phyloP scores from a whole-genome alignment of 148 eudicot species.

The Agrostemma githago region DNA sequence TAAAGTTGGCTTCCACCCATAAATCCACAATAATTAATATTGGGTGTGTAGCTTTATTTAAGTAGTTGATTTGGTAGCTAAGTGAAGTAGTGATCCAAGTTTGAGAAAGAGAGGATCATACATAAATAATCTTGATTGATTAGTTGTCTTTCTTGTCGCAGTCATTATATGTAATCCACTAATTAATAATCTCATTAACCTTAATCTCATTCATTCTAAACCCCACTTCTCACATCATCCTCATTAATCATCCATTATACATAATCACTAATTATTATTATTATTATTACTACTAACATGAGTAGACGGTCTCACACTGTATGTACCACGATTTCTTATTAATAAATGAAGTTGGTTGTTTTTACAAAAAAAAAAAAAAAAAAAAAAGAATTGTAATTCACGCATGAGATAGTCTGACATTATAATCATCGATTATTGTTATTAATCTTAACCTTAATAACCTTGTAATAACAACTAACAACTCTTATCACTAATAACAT shows the following conservation, averaged over 20 bases:
- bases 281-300: too few species aligned
- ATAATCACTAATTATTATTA: too few species aligned
- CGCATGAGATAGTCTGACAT: too few species aligned
- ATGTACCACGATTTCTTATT: too few species aligned
- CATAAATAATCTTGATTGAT: constrained; percentile 1
- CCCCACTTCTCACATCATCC: constrained; percentile 8
- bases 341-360: too few species aligned
- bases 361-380: too few species aligned
- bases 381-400: too few species aligned
- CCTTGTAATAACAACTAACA: neutral
- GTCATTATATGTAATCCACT: constrained; percentile 13
- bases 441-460: constrained; percentile 6
- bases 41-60: constrained; percentile 16
- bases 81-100: too few species aligned
- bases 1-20: constrained; percentile 14
- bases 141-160: constrained; percentile 20
- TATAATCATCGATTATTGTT: too few species aligned
- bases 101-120: neutral
- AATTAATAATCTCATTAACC: constrained; percentile 23
- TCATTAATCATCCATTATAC: too few species aligned
- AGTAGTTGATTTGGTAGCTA: neutral
- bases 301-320: too few species aligned
- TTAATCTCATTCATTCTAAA: constrained; percentile 13
- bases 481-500: constrained; percentile 12
- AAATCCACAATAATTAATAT: neutral